These are phyloP conservation scores for Stereocaulon alpinum DNA, from an alignment of 495 filamentous ascomycete species.

Conservation along the genomic window DNA sequence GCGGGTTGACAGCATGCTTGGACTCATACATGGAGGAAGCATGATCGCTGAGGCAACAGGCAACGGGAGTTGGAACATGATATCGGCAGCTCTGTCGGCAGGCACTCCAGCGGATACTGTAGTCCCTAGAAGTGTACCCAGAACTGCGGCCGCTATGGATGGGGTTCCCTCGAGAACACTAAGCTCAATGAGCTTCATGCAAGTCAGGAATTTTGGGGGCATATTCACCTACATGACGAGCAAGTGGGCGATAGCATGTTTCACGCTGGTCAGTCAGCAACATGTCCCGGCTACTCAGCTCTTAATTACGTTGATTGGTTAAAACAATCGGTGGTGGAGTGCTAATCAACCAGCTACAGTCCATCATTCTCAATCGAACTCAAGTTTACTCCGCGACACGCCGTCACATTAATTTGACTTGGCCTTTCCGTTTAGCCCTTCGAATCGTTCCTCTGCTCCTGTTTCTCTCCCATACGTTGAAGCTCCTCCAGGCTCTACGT, in stretches of 20 bases:
- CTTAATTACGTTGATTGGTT: neutral
- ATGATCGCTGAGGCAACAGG: constrained; percentile 49
- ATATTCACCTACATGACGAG: constrained; percentile 88
- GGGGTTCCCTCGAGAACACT: neutral
- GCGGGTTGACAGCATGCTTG: constrained; percentile 46
- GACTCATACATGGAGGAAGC: constrained; percentile 43
- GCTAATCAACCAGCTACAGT: constrained; percentile 28
- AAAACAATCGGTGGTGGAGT: neutral
- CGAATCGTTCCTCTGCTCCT: constrained; percentile 68
- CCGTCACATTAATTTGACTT: constrained; percentile 58
- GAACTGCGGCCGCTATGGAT: constrained; percentile 26
- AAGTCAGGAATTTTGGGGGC: constrained; percentile 58
- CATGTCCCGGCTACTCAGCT: neutral
- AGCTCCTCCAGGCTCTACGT: constrained; percentile 71
- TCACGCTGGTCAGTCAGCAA: constrained; percentile 51
- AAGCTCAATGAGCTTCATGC: constrained; percentile 24
- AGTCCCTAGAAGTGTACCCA: constrained; percentile 19
- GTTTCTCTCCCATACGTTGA: constrained; percentile 55
- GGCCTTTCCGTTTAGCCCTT: constrained; percentile 59
- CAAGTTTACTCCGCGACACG: constrained; percentile 86
- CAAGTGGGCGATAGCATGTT: constrained; percentile 82
- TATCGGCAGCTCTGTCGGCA: constrained; percentile 28
- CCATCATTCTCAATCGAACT: constrained; percentile 81
- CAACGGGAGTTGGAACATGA: constrained; percentile 27
- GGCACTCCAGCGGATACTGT: constrained; percentile 8